phyloP scores from a whole-genome alignment of 208 protist species.

The Crithidia mellificae region DNA sequence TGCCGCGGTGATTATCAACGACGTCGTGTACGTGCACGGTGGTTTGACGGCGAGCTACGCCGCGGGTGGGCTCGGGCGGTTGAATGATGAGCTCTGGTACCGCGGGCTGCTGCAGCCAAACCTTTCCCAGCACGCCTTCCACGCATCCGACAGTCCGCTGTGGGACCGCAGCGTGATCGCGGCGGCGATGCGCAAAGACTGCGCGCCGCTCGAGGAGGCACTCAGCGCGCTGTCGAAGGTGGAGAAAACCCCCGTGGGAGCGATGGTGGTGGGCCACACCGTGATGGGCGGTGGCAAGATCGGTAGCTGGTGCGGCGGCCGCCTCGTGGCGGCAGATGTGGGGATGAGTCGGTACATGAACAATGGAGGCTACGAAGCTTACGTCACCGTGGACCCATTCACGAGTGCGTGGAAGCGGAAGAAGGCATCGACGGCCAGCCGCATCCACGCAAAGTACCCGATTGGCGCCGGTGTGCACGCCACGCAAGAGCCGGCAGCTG shows the following conservation, averaged over 20 bases:
- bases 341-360: conserved; percentile 40
- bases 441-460: conserved; percentile 25
- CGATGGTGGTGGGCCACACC: conserved; percentile 72
- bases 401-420: neutral
- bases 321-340: conserved; percentile 30
- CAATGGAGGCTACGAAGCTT: conserved; percentile 36
- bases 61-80: conserved; percentile 18
- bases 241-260: conserved; percentile 28
- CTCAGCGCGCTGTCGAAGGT: conserved; percentile 34
- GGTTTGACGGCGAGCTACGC: conserved; percentile 44
- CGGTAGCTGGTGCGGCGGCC: conserved; percentile 16
- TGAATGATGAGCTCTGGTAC: conserved; percentile 44
- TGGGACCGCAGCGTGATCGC: conserved; percentile 39
- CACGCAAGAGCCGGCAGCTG: neutral
- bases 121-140: conserved; percentile 19
- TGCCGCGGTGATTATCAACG: conserved; percentile 22
- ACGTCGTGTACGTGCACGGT: conserved; percentile 68
- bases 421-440: neutral
- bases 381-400: conserved; percentile 14
- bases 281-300: conserved; percentile 23
- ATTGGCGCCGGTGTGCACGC: conserved; percentile 9
- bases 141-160: conserved; percentile 32
- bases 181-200: conserved; percentile 32
- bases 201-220: conserved; percentile 33
- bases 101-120: neutral